Base-by-base conservation (phyloP, 495 filamentous ascomycete species). In the Penicillium mononematosum region DNA sequence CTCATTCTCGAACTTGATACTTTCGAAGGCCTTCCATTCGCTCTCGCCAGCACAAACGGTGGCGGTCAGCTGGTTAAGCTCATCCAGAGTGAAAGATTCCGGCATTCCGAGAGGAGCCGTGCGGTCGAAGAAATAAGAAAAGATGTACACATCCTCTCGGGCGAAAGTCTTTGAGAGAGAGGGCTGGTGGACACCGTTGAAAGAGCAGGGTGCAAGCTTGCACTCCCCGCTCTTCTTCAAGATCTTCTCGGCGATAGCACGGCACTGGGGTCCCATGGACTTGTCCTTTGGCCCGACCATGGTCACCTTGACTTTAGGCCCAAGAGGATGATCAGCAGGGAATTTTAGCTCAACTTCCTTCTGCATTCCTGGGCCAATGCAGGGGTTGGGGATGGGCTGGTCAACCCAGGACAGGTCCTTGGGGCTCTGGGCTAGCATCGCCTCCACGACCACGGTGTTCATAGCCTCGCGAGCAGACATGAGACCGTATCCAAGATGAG, bases 121-220 rank as follows among this genome's bases (percentile, higher is more conserved):
- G 66, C 94, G 92, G 78, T 98, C 94, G 76, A 85, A 96, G 77
- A 98, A 98, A 78, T 93, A 98, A 38, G 90, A 95, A 74, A 98
- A 92, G 59, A 96, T 90, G 77, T 92, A 98, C 22, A 97, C 84
- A 67, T 97, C 95, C 69, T 97, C 94, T 53, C 81, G 80, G 17
- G 91, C 78, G 65, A 98, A 98, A 1, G 94, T 98, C 81, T 96
- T 94, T 58, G 83, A 88, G 39, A 98, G 83, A 38, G 88, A 88
- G 2, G 94, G 94, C 70, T 98, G 94, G 72, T 98, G 90, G 29
- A 98, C 83, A 61, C 94, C 94, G 70, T 92, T 93, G 86, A 98
- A 98, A 7, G 94, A 96, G 80, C 94, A 98, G 16, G 94, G 95
- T 1, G 90, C 80, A 34, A 98, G 74, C 50, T 79, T 78, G 78